phyloP scores from a whole-genome alignment of 495 filamentous ascomycete genomes.

The Rhypophila decipiens region DNA sequence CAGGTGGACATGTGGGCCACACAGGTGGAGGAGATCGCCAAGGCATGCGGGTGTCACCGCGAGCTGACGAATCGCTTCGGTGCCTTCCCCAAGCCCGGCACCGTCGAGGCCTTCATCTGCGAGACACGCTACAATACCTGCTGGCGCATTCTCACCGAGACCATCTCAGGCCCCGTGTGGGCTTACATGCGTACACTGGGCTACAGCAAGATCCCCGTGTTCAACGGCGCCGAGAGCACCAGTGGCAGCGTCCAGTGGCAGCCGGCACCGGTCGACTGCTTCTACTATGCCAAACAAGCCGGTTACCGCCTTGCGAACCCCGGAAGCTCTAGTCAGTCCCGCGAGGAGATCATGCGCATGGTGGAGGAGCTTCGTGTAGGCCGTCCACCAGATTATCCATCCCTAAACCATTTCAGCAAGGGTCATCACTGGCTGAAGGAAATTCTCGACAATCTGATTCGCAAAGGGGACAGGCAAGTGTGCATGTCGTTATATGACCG shows the following conservation, averaged over 20 bases:
- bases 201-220: constrained; percentile 12
- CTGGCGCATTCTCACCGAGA: constrained; percentile 15
- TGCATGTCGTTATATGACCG: constrained; percentile 12
- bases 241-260: constrained; percentile 16
- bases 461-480: constrained; percentile 11
- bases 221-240: constrained; percentile 6
- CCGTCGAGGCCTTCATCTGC: constrained; percentile 13
- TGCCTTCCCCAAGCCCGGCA: constrained; percentile 7
- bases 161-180: constrained; percentile 14
- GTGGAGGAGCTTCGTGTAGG: constrained; percentile 15
- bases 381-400: constrained; percentile 4
- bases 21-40: constrained; percentile 14
- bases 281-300: constrained; percentile 10
- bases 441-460: constrained; percentile 11
- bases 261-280: constrained; percentile 10
- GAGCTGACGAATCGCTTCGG: constrained; percentile 14
- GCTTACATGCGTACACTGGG: constrained; percentile 16
- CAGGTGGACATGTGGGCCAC: constrained; percentile 9
- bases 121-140: constrained; percentile 10
- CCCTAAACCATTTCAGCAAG: constrained; percentile 5
- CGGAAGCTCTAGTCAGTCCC: background rate
- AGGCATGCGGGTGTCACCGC: constrained; percentile 9
- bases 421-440: constrained; percentile 9
- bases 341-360: constrained; percentile 10
- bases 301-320: constrained; percentile 6